phyloP scores from a whole-genome alignment of 257 asterid species.

The Rauvolfia tetraphylla region DNA sequence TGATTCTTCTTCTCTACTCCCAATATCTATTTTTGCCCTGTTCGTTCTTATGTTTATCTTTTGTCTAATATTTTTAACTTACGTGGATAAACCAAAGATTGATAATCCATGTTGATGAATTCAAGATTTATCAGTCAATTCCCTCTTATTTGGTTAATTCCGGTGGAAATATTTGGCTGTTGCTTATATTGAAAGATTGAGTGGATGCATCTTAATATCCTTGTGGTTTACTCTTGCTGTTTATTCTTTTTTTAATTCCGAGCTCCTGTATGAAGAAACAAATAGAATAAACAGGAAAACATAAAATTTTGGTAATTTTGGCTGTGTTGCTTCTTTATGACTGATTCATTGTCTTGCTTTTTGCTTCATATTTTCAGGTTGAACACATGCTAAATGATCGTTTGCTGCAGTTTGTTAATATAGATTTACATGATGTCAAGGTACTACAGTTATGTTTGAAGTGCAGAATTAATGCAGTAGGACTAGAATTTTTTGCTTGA shows the following conservation, averaged over 20 bases:
- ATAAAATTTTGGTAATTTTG: not conserved
- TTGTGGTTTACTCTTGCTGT: not conserved
- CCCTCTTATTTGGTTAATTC: not conserved
- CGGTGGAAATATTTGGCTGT: not conserved
- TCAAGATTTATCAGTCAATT: not conserved
- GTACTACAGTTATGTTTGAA: constrained; percentile 31
- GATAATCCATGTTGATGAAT: not conserved
- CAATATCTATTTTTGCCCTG: not conserved
- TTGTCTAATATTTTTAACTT: not conserved
- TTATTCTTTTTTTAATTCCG: not conserved
- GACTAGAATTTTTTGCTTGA: not conserved
- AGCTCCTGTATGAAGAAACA: not conserved
- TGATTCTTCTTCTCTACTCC: not conserved
- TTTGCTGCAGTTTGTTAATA: constrained; percentile 84
- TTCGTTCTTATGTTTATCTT: not conserved
- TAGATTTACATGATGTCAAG: constrained; percentile 95
- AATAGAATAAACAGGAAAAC: not conserved
- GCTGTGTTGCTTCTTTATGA: not conserved
- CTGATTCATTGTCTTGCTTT: not conserved
- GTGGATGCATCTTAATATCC: not conserved
- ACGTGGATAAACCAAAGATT: not conserved
- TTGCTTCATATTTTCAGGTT: constrained; percentile 50
- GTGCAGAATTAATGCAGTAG: not conserved
- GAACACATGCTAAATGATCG: constrained; percentile 93
- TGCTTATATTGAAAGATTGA: not conserved